Base-by-base conservation (phyloP, 2,329 filamentous ascomycete genomes). In the Diaporthe ampelina region DNA sequence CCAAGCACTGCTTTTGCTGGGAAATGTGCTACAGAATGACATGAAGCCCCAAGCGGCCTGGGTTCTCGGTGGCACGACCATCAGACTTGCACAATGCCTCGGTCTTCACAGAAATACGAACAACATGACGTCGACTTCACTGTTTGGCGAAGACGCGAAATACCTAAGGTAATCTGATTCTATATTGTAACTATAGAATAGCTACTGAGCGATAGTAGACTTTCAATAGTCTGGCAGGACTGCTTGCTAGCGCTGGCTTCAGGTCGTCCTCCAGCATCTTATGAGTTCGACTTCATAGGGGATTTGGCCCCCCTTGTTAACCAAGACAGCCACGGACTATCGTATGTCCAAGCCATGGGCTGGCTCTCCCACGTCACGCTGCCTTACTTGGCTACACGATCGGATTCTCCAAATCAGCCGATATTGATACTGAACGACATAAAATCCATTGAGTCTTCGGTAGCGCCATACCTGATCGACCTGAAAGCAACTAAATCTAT, bases 31-130 rank as follows among this genome's bases (percentile, higher is more conserved):
- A 15, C 75, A 75, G n/a, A 76, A 74, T 37, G 40, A 71, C 13
- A 75, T 75, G 63, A 73, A 76, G 26, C 75, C 75, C 4, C 75
- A 76, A 37, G 67, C 75, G 3, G 75, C 75, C n/a, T 76, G 73
- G 73, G 67, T 74, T 17, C 45, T 76, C 4, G 75, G 70, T 10
- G 75, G 70, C 35, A 72, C 70, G 0, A 76, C 75, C 3, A 67
- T 73, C 19, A 52, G 75, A 29, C 70, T 76, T 26, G 75, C 75
- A 11, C 63, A 73, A 13, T 73, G 69, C 24, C 58, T 76, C 2
- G 70, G 73, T 17, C 54, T 70, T 13, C 69, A 75, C 29, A 68
- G 7, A 54, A 32, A 3, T 6, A 15, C 40, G 4, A 48, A 35
- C 24, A 40, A 9, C 21, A 32, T 37, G 35, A 15, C n/a, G 17